Evolutionary conservation across 1,284 basidiomycete genomes (phyloP).

Genomic region (Phaffia rhodozyma): DNA sequence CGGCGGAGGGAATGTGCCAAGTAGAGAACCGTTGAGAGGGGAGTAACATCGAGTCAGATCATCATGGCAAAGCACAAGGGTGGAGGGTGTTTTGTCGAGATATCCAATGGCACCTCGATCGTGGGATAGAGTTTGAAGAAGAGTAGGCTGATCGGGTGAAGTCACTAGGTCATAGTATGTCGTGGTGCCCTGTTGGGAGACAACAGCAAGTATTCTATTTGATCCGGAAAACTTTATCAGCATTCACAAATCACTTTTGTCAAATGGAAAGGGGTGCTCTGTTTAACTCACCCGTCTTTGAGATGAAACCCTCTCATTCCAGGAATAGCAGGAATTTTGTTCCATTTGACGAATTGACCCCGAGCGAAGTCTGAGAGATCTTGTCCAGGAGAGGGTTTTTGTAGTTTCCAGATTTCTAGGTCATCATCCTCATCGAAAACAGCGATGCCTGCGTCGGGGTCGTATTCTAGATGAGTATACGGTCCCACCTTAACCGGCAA

Average conservation of each 20-base stretch:
- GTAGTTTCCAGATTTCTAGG: slow-evolving; percentile 5
- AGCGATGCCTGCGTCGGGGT: not conserved
- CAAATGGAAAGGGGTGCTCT: too few relatives aligned
- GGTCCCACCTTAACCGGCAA: not conserved
- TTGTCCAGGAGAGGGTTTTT: not conserved
- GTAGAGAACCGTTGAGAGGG: not conserved
- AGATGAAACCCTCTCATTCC: slow-evolving; percentile 8
- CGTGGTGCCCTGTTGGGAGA: not conserved
- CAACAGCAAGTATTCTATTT: slow-evolving; percentile 7
- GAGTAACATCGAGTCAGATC: not conserved
- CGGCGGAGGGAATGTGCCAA: not conserved
- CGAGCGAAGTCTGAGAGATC: not conserved
- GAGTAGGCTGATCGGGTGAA: not conserved
- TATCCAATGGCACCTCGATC: slow-evolving; percentile 1
- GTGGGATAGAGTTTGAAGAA: slow-evolving; percentile 1
- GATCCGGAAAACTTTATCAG: too few relatives aligned
- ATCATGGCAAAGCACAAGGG: slow-evolving; percentile 7
- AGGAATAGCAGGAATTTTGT: not conserved
- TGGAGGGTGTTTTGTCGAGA: slow-evolving; percentile 1
- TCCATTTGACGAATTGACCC: slow-evolving; percentile 1
- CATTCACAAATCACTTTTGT: too few relatives aligned
- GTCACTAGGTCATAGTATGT: slow-evolving; percentile 1
- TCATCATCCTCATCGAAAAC: slow-evolving; percentile 4
- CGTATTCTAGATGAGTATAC: slow-evolving; percentile 3
- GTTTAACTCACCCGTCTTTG: not conserved